Evolutionary conservation across 1,284 basidiomycete genomes (phyloP), one percentile per base, ranked within the genome.

Genomic region (Rhodofomes roseus): DNA sequence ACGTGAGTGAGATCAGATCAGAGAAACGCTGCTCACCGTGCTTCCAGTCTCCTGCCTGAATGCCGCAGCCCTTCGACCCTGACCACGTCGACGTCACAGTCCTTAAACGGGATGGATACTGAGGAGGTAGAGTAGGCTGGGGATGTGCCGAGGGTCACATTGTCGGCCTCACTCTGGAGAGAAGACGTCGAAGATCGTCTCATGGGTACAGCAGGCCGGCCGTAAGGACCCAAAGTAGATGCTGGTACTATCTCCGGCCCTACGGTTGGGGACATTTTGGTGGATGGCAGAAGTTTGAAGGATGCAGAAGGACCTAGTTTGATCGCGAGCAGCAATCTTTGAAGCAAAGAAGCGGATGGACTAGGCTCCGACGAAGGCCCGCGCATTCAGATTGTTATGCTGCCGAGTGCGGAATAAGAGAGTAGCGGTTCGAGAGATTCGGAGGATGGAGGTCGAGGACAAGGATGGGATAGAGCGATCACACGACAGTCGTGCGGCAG

Each of bases 31-130:
- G 74, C 89, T 86, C 75, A 93, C 90, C 84, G 86, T 41, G 91
- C 83, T 68, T 92, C 84, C 54, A 95, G 74, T 66, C 74, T 82
- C 9, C 82, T 66, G 22, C 78, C 75, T 23, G 82, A 80, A 75
- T 94, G 87, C 41, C 78, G 77, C 50, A 95, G 70, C 11, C 87
- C 90, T 55, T 88, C 83, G 59, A 85, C 81, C 7, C 74, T 77
- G 18, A 82, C 78, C 27, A 77, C 74, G 61, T 83, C 80, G 2
- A 72, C 69, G 37, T 77, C 74, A 43, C 66, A 73, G 31, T 79
- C 76, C 16, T 77, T 67, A 46, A 81, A 76, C n/a, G 71, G 71
- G 52, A 80, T 74, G 41, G 79, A 77, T 12, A 75, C 67, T 31
- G 75, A 73, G 1, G 79, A 79, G 34, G 77, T 74, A 40, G 78